phyloP scores from a whole-genome alignment of 176 grass and related monocot species.

The Oryza longistaminata region DNA sequence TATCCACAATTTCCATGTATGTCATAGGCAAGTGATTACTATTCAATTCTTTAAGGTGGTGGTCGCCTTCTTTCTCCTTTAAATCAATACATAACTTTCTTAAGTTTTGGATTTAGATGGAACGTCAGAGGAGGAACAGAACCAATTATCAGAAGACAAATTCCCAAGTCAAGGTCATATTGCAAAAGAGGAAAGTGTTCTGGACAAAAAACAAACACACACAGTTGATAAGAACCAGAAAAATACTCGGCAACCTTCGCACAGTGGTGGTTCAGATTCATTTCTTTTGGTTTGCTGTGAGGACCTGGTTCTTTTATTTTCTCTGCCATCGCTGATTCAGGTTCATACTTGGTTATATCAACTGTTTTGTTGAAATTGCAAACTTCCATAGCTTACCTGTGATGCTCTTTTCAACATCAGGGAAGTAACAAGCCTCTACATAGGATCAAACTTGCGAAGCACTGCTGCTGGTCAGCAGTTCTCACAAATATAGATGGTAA shows the following conservation, averaged over 20 bases:
- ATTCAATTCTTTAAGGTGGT: constrained; percentile 21
- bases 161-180: constrained; percentile 23
- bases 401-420: constrained; percentile 45
- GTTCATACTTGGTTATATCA: constrained; percentile 38
- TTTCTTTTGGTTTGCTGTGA: constrained; percentile 79
- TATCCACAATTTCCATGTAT: constrained; percentile 71
- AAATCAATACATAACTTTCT: constrained; percentile 27
- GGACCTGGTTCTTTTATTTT: constrained; percentile 61
- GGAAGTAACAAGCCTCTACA: constrained; percentile 56
- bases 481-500: constrained; percentile 67
- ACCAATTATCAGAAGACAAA: constrained; percentile 44
- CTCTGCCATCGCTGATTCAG: constrained; percentile 61
- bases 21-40: constrained; percentile 83
- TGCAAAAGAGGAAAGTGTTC: constrained; percentile 35
- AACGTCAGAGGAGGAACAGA: constrained; percentile 39
- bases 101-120: constrained; percentile 50
- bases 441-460: constrained; percentile 66
- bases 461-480: constrained; percentile 73
- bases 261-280: constrained; percentile 47
- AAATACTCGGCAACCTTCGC: constrained; percentile 37
- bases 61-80: constrained; percentile 13
- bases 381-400: constrained; percentile 27
- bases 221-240: constrained; percentile 39
- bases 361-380: constrained; percentile 28
- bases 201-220: constrained; percentile 40